Base-by-base conservation (phyloP, 192 early-diverging fungal species). In the Diversispora epigaea region DNA sequence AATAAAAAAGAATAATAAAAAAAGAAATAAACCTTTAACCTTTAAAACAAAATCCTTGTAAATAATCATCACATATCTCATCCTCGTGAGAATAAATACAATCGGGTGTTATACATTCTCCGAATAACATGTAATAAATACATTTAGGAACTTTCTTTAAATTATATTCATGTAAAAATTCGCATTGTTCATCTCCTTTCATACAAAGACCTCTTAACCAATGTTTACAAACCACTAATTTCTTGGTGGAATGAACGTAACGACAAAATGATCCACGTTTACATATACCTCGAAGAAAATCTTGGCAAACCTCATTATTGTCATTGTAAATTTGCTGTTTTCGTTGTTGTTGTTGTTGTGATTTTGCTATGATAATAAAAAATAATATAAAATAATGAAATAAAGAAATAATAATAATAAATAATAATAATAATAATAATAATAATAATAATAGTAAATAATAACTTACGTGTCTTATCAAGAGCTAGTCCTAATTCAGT, bases 141-240 rank as follows among this genome's bases (percentile, higher is more conserved):
- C 62, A 64, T 64, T 64, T 64, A 15, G 62, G 62, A 8, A 64
- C 8, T 64, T 43, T 64, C 2, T 32, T 8, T 19, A 64, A 44
- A 44, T 64, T 14, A 64, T 64, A 64, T 64, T 64, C 62, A n/a
- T 64, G 62, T 19, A 64, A 21, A 43, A 41, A 64, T 43, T 64
- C 62, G 0, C 62, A 64, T 64, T 43, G 62, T 11, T 58, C 57
- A 32, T 64, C 62, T 43, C 39, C 62, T 64, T 41, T 41, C 62
- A 64, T 64, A 64, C 62, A 64, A 41, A 64, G 40, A 41, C 62
- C 62, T 4, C 62, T 25, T 64, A 64, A 64, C 62, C 62, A 64
- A 7, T 64, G 40, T 44, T 64, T 64, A 40, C 62, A 64, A 43
- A 64, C 62, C 12, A 64, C 9, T 4, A 40, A 43, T 64, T 64